phyloP scores from a whole-genome alignment of 2,329 filamentous ascomycete species.

The Grosmannia huntii region DNA sequence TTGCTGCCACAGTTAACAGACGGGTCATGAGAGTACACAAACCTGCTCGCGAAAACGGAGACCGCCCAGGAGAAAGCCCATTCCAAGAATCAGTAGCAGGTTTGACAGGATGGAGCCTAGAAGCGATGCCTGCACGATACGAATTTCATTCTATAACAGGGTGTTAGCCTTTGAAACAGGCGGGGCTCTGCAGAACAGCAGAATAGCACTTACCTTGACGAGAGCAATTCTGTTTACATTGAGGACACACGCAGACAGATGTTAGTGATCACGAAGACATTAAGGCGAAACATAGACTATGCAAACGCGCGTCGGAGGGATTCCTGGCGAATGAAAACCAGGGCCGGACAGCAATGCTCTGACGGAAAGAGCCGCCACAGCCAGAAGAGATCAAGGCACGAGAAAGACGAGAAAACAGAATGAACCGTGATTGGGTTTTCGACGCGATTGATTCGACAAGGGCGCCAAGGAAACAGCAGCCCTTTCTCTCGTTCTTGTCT shows the following conservation, averaged over 20 bases:
- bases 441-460: slow-evolving; percentile 37
- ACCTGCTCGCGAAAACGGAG: slow-evolving; percentile 78
- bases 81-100: slow-evolving; percentile 76
- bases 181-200: not conserved
- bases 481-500: slow-evolving; percentile 35
- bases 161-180: slow-evolving; percentile 14
- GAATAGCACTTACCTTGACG: slow-evolving; percentile 40
- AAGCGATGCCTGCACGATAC: slow-evolving; percentile 82
- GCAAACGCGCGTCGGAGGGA: not conserved
- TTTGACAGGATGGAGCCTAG: slow-evolving; percentile 85
- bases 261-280: slow-evolving; percentile 18
- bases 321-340: slow-evolving; percentile 1
- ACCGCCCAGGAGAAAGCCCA: slow-evolving; percentile 81
- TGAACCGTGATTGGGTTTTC: slow-evolving; percentile 18
- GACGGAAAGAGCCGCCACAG: not conserved
- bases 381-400: not conserved
- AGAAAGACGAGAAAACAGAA: not conserved
- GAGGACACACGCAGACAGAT: slow-evolving; percentile 10
- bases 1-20: not conserved
- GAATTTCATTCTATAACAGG: slow-evolving; percentile 55
- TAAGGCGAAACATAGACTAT: not conserved
- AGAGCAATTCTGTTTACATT: slow-evolving; percentile 53
- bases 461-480: slow-evolving; percentile 41
- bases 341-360: not conserved
- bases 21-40: slow-evolving; percentile 10